phyloP scores from a whole-genome alignment of 75 land plant species.

The Ceratopteris richardii region DNA sequence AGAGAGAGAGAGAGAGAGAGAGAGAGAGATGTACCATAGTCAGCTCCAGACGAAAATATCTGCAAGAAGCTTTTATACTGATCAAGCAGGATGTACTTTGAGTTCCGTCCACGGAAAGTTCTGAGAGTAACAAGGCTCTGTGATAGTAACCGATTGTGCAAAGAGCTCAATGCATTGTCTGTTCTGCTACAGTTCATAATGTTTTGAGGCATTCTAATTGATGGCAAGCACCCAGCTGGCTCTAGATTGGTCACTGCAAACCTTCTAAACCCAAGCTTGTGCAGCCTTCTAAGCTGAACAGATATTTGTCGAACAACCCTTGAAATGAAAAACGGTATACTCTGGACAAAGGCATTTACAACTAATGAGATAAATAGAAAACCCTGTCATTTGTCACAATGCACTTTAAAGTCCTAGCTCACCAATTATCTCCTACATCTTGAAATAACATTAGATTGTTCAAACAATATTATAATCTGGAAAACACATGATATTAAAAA shows the following conservation, averaged over 20 bases:
- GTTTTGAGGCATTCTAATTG: neutral
- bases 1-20: too few relatives aligned
- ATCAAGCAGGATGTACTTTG: conserved; percentile 3
- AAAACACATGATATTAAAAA: too few relatives aligned
- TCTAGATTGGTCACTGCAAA: conserved; percentile 16
- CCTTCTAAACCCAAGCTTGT: conserved; percentile 12
- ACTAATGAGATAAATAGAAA: too few relatives aligned
- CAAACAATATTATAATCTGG: too few relatives aligned
- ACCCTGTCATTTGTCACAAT: too few relatives aligned
- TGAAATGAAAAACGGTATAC: neutral
- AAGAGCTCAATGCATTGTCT: neutral
- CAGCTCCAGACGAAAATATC: neutral
- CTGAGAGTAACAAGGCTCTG: neutral
- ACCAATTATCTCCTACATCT: too few relatives aligned
- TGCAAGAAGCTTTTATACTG: conserved; percentile 17
- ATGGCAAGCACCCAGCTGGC: conserved; percentile 13
- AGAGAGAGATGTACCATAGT: neutral
- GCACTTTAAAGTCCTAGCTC: too few relatives aligned
- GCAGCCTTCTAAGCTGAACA: conserved; percentile 3
- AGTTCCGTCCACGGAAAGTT: neutral
- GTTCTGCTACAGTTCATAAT: neutral
- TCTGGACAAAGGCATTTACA: too few relatives aligned
- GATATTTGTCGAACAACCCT: conserved; percentile 13
- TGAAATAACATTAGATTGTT: too few relatives aligned
- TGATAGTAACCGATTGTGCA: neutral